Evolutionary conservation across 2,329 filamentous ascomycete genomes (phyloP), one percentile per base, ranked within the genome.

Genomic region (Neonectria faginata): DNA sequence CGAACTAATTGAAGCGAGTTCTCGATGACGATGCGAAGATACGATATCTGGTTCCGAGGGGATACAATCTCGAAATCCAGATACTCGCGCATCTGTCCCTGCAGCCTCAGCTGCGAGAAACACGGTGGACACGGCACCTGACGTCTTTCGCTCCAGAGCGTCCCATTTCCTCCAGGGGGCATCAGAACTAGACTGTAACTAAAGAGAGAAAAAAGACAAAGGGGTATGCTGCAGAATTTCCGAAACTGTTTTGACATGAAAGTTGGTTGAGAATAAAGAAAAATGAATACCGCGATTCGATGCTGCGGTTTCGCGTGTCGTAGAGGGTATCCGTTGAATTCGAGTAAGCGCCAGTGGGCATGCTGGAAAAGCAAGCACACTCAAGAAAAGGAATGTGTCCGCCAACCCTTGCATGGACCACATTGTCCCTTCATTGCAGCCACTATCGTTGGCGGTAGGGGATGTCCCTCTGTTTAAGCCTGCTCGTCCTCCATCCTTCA

Each of bases 401-500:
- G 44, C 53, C 61, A 48, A 39, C 63, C 55, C 53, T 64, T 64
- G 55, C 45, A 53, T 61, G 29, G 45, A 48, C 53, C 53, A 51
- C 31, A 52, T 48, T 22, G 29, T 59, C 52, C 39, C 50, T 58
- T 54, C 16, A 48, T 45, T 31, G 47, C 51, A 56, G 20, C 47
- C 44, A 64, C 72, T 75, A 81, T 74, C 77, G 73, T 52, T 74
- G 76, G 63, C 76, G 77, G 67, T 76, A 75, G 18, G 77, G 73
- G n/a, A 79, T 74, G 62, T 85, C 81, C 60, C 83, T 82, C 67
- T 84, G 81, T 79, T 89, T 89, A 69, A 91, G 84, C 60, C 88
- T 83, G 79, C 83, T 90, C 9, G 88, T 97, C 80, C 96, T 89
- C 96, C 95, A 98, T 73, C 92, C 90, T 79, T 98, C 95, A 74